Evolutionary conservation across 169 alveolate species (phyloP).

Genomic region (Eimeria acervulina): DNA sequence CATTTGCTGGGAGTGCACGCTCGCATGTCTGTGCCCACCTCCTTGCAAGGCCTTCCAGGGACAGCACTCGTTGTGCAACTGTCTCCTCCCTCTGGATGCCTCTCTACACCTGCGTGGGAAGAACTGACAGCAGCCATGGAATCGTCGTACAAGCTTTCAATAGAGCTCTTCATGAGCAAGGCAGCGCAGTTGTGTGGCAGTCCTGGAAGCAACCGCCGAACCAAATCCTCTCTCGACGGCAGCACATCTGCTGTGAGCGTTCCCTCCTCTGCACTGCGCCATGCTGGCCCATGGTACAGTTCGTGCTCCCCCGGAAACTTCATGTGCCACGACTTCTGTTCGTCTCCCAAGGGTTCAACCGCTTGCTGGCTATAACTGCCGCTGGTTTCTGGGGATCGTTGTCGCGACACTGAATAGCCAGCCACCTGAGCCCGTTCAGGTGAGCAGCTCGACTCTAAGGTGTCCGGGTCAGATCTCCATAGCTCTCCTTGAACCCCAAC

Average conservation of each 20-base stretch:
- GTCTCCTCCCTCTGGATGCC: neutral
- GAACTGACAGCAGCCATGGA: slow-evolving; percentile 29
- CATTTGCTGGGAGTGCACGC: neutral
- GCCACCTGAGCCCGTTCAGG: neutral
- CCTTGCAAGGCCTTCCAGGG: neutral
- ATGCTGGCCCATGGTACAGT: neutral
- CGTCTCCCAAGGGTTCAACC: neutral
- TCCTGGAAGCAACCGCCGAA: slow-evolving; percentile 1
- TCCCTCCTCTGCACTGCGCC: neutral
- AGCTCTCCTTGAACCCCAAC: neutral
- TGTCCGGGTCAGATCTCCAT: neutral
- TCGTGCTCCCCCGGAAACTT: neutral
- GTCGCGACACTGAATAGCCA: neutral
- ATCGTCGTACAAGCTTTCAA: slow-evolving; percentile 49
- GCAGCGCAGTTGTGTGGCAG: slow-evolving; percentile 14
- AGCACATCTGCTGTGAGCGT: neutral
- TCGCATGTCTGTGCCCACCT: neutral
- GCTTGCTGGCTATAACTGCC: neutral
- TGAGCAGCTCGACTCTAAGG: neutral
- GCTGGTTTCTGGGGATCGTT: neutral
- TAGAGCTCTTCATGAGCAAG: slow-evolving; percentile 27
- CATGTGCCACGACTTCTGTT: neutral
- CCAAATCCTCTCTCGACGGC: slow-evolving; percentile 34
- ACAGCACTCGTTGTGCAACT: neutral
- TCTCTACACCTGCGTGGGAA: neutral